Evolutionary conservation across 164 flowering plant genomes (phyloP), one percentile per base, ranked within the genome.

Genomic region (Vitis riparia): DNA sequence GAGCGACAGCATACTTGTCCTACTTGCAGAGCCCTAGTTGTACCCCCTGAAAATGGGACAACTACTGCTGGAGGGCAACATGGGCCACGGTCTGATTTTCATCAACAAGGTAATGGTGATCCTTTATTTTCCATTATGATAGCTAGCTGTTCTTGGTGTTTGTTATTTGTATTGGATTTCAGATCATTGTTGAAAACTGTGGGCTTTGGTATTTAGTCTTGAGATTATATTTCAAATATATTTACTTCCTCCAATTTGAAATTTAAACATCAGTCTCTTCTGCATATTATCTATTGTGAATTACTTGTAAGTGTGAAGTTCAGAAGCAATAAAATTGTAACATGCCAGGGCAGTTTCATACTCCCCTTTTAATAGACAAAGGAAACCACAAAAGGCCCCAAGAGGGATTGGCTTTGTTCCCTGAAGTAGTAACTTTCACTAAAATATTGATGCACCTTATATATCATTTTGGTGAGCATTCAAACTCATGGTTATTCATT

Each of bases 1-100:
- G 99, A 96, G 75, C 81, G 99, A 55, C 99, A 96, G 65, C 86
- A 93, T 71, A 96, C 99, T 49, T 96, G 99, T 71, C 99, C 99
- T 29, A 96, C 98, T 29, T 96, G 99, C 77, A 82, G 99, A 81
- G 98, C 99, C 29, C 84, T 81, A 10, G 99, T 96, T 81, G 83
- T 92, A 69, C 99, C 98, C 44, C 78, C 91, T 68, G 98, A 92
- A 75, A 80, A 75, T 85, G 92, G 85, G 59, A 64, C 88, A 62
- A 60, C 72, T 72, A 51, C 82, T 52, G 55, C 84, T 68, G 83
- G 75, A 19, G 87, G 84, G 17, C 88, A 77, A 61, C 84, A 78
- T 59, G 84, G 85, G 59, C 55, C 73, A 37, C 87, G 61, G 10
- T 30, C 88, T 71, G 86, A 79, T 75, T 77, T 60, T 70, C 79